Evolutionary conservation across 495 filamentous ascomycete genomes (phyloP), one percentile per base, ranked within the genome.

Genomic region (Hypoxylon fragiforme): DNA sequence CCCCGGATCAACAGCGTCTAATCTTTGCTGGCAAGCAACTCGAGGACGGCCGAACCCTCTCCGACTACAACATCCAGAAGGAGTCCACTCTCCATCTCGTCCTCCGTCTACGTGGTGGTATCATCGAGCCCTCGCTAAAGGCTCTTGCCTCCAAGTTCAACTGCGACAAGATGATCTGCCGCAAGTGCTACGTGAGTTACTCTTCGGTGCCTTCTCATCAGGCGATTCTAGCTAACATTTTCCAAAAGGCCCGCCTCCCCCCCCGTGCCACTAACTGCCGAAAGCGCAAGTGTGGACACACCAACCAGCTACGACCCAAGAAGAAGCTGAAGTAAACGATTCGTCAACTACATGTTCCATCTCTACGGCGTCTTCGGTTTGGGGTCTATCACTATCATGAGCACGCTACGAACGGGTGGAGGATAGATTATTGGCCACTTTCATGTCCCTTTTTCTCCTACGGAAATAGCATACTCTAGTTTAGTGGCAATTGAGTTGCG

Each of bases 31-130:
- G 94, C 75, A 98, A 98, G 85, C 94, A 98, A 81, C 87, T 98
- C 58, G 94, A 98, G 86, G 94, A 98, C 81, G 94, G 94, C 77
- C 88, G 94, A 68, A 98, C 94, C 57, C 84, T 98, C 63, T 91
- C 86, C 70, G 94, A 98, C 79, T 98, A 98, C 86, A 98, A 98
- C 82, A 98, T 98, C 79, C 94, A 98, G 83, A 98, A 98, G 92
- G 92, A 97, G 84, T 96, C 92, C 49, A 98, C 94, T 62, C 94
- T 98, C 69, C 94, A 98, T 82, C 81, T 98, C 64, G 94, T 97
- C 74, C 92, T 98, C 73, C 91, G 94, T 83, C 92, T 98, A 65
- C 92, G 94, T 82, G 94, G 94, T 79, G 94, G 94, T 80, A 92
- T 98, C 81, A 98, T 98, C 71, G 94, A 98, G 83, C 94, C 94